Evolutionary conservation across 1,284 basidiomycete species (phyloP).

Genomic region (Apiotrichum brassicae): DNA sequence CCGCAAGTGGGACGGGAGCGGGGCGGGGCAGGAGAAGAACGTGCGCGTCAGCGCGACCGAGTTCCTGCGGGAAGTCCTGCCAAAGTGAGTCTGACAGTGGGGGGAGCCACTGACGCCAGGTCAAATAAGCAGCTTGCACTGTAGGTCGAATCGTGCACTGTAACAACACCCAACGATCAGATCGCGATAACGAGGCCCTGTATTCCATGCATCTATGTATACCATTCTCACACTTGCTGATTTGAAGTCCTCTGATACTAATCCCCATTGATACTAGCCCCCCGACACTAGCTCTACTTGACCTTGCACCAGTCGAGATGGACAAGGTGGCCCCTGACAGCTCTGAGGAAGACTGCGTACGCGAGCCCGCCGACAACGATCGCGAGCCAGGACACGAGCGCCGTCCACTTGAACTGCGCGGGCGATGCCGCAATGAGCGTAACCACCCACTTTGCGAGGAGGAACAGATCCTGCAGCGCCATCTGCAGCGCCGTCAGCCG

Average conservation of each 20-base stretch:
- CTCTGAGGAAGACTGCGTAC: constrained; percentile 32
- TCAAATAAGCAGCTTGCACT: constrained; percentile 4
- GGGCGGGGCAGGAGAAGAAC: constrained; percentile 73
- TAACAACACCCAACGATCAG: not conserved
- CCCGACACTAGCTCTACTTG: not conserved
- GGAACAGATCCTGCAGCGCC: constrained; percentile 45
- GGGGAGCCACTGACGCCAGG: not conserved
- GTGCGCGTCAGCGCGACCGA: constrained; percentile 80
- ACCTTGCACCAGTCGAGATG: constrained; percentile 30
- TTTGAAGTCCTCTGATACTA: too few relatives aligned
- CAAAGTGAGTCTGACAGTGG: constrained; percentile 56
- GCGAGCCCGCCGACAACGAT: constrained; percentile 32
- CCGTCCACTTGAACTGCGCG: constrained; percentile 42
- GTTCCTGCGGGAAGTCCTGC: constrained; percentile 81
- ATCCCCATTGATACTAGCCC: too few relatives aligned
- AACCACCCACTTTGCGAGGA: constrained; percentile 42
- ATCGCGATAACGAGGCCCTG: not conserved
- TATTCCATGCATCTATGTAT: constrained; percentile 1
- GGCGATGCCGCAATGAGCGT: constrained; percentile 31
- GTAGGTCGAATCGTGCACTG: too few relatives aligned
- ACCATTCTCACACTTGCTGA: too few relatives aligned
- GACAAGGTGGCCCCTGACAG: constrained; percentile 36
- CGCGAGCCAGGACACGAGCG: constrained; percentile 40
- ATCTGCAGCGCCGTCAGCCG: constrained; percentile 46
- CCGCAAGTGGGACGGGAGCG: constrained; percentile 76